These are phyloP conservation scores for Pseudogymnoascus destructans DNA, from an alignment of 2,329 filamentous ascomycete species.

Conservation along the genomic window DNA sequence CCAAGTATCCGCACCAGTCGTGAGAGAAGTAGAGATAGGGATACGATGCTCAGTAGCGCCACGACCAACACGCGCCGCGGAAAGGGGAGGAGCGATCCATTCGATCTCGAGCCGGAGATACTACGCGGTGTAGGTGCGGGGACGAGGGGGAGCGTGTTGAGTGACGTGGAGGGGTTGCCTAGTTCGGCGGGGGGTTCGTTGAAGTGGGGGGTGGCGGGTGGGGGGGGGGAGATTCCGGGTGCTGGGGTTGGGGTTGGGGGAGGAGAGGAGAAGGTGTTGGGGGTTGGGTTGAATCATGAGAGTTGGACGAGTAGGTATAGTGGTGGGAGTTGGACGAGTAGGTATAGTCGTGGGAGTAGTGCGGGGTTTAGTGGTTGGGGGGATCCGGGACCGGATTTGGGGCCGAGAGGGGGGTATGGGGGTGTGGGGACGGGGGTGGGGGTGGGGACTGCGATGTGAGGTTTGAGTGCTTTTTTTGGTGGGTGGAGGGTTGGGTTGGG, in stretches of 20 bases:
- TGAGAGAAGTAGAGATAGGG: constrained; percentile 23
- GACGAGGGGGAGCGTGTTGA: background rate
- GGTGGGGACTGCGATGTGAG: background rate
- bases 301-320: constrained; percentile 31
- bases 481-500: background rate
- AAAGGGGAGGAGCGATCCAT: constrained; percentile 50
- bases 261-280: background rate
- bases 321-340: constrained; percentile 35
- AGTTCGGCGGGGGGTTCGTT: background rate
- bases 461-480: background rate
- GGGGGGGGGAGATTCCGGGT: background rate
- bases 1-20: constrained; percentile 22
- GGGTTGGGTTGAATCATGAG: constrained; percentile 18
- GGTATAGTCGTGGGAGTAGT: constrained; percentile 38
- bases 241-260: no score
- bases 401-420: constrained; percentile 24
- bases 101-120: constrained; percentile 47
- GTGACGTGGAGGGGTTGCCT: background rate
- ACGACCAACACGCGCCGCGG: constrained; percentile 34
- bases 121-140: constrained; percentile 17
- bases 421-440: background rate
- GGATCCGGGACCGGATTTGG: constrained; percentile 42
- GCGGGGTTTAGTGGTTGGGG: constrained; percentile 31
- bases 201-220: background rate
- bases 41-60: constrained; percentile 30